Percentiles rank a stretch among this genome's conserved stretches.
These are phyloP conservation scores for Pyrenula massariospora DNA, from an alignment of 495 filamentous ascomycete genomes.

Conservation along the genomic window DNA sequence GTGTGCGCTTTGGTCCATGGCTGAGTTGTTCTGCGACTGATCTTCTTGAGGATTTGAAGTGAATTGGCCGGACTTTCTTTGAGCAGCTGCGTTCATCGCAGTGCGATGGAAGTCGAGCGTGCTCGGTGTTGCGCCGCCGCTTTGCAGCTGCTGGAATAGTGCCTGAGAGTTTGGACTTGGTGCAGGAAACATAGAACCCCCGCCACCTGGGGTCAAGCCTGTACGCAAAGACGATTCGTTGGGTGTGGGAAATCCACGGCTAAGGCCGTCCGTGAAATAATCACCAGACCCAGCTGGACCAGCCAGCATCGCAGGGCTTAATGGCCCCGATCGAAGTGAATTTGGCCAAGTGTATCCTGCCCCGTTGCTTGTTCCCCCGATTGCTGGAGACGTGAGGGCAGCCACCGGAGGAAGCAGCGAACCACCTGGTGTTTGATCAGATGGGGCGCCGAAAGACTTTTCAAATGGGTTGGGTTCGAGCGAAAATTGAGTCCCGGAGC, in stretches of 20 bases:
- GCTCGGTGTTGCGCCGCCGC: slow-evolving; percentile 73
- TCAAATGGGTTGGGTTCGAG: slow-evolving; percentile 96
- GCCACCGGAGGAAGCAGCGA: slow-evolving; percentile 86
- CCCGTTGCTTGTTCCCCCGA: slow-evolving; percentile 56
- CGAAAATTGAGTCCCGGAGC: slow-evolving; percentile 39
- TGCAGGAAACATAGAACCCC: slow-evolving; percentile 94
- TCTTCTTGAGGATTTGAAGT: slow-evolving; percentile 40
- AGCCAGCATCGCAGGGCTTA: slow-evolving; percentile 96
- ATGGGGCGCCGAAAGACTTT: slow-evolving; percentile 68
- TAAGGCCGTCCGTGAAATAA: slow-evolving; percentile 62
- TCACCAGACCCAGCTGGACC: slow-evolving; percentile 68
- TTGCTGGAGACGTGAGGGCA: slow-evolving; percentile 78
- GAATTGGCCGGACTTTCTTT: slow-evolving; percentile 30
- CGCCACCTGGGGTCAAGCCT: slow-evolving; percentile 86
- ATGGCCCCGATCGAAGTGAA: slow-evolving; percentile 78
- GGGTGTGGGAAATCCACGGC: slow-evolving; percentile 83
- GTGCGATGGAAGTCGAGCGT: slow-evolving; percentile 93
- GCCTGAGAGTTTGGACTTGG: slow-evolving; percentile 80
- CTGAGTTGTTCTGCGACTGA: slow-evolving; percentile 27
- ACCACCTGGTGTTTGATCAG: slow-evolving; percentile 76
- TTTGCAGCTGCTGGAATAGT: slow-evolving; percentile 65
- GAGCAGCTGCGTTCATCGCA: slow-evolving; percentile 69
- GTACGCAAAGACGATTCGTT: slow-evolving; percentile 93
- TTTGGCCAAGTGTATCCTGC: slow-evolving; percentile 68
- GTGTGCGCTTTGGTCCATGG: slow-evolving; percentile 57